Evolutionary conservation across 768 basidiomycete species (phyloP).

Genomic region (Termitomyces sp.): DNA sequence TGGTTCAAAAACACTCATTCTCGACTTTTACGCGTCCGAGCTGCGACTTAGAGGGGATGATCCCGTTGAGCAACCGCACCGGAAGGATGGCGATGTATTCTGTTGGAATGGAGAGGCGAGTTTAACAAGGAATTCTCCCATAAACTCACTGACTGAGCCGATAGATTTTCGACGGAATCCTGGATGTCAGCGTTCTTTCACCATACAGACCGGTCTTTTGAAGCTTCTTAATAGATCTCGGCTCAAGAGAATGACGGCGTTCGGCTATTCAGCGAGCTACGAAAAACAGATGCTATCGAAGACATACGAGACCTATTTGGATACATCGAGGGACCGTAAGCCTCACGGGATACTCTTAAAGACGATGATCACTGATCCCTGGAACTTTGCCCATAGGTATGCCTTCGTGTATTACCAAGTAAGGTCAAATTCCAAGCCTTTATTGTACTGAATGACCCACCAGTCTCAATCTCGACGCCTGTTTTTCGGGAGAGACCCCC

Average conservation of each 20-base stretch:
- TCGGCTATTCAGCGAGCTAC: constrained; percentile 37
- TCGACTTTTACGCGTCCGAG: constrained; percentile 70
- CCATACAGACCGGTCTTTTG: not conserved
- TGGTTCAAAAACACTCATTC: constrained; percentile 15
- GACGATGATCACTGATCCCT: not conserved
- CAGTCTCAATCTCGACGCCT: constrained; percentile 43
- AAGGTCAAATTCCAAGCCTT: constrained; percentile 14
- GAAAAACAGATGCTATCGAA: constrained; percentile 24
- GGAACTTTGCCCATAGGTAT: constrained; percentile 44
- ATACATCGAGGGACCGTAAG: constrained; percentile 79
- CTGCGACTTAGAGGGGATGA: constrained; percentile 62
- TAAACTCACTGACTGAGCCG: not conserved
- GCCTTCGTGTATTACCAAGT: constrained; percentile 81
- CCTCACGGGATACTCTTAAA: constrained; percentile 2
- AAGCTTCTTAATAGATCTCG: constrained; percentile 37
- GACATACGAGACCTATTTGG: constrained; percentile 51
- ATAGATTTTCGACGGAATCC: constrained; percentile 70
- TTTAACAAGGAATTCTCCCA: constrained; percentile 17
- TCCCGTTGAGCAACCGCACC: constrained; percentile 67
- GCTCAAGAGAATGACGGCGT: constrained; percentile 69
- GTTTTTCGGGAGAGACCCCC: constrained; percentile 77
- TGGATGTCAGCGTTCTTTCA: constrained; percentile 45
- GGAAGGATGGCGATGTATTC: constrained; percentile 48
- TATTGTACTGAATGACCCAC: constrained; percentile 2
- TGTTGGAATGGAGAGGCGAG: constrained; percentile 84